phyloP scores from a whole-genome alignment of 805 yeast genomes.

The Yarrowia divulgata region DNA sequence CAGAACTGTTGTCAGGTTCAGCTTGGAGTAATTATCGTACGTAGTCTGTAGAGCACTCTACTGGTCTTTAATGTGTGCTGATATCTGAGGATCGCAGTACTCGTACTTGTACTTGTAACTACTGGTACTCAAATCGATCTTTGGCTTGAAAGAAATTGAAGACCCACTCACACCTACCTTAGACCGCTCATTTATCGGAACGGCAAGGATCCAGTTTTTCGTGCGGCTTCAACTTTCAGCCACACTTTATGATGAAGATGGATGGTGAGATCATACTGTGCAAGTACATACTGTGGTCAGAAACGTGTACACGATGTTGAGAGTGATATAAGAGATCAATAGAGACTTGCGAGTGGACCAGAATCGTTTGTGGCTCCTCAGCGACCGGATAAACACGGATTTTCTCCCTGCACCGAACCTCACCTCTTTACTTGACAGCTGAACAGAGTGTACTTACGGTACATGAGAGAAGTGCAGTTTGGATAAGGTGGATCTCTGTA shows the following conservation, averaged over 20 bases:
- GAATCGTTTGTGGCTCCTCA: background rate
- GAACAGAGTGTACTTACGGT: conserved; percentile 3
- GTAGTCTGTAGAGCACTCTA: too few relatives aligned
- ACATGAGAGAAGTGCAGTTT: conserved; percentile 11
- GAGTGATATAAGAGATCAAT: too few relatives aligned
- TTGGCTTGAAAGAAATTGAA: too few relatives aligned
- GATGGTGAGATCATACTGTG: too few relatives aligned
- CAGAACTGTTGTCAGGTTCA: too few relatives aligned
- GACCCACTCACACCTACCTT: too few relatives aligned
- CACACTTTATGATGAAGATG: background rate
- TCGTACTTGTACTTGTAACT: too few relatives aligned
- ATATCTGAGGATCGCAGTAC: too few relatives aligned
- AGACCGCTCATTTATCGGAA: background rate
- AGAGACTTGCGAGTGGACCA: background rate
- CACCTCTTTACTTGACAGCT: background rate
- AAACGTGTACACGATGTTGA: too few relatives aligned
- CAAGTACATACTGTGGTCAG: too few relatives aligned
- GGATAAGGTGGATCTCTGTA: background rate
- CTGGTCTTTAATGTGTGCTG: too few relatives aligned
- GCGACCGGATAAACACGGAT: conserved; percentile 4
- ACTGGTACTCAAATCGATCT: background rate
- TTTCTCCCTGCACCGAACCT: conserved; percentile 5
- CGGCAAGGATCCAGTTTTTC: background rate
- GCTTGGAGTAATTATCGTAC: too few relatives aligned
- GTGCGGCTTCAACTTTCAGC: conserved; percentile 2